Evolutionary conservation across 2,329 filamentous ascomycete species (phyloP).

Genomic region (Alternaria postmessia): DNA sequence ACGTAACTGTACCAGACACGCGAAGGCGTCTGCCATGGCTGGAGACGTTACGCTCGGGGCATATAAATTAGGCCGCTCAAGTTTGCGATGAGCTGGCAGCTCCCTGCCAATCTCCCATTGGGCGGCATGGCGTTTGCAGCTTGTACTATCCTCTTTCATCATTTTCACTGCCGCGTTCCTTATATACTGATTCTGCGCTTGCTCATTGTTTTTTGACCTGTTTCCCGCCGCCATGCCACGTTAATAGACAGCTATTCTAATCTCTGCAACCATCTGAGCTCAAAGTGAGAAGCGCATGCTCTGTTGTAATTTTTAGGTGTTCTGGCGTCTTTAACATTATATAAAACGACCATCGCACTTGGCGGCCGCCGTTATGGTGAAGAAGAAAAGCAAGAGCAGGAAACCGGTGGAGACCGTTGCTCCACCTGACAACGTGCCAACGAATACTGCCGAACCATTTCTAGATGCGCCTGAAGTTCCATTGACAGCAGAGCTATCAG

Average conservation of each 20-base stretch:
- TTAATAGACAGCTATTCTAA: slow-evolving; percentile 45
- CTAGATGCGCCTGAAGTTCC: slow-evolving; percentile 26
- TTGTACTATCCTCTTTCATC: slow-evolving; percentile 40
- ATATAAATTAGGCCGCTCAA: slow-evolving; percentile 45
- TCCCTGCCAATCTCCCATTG: slow-evolving; percentile 44
- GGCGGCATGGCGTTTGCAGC: slow-evolving; percentile 32
- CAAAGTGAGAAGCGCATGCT: slow-evolving; percentile 37
- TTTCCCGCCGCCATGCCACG: slow-evolving; percentile 48
- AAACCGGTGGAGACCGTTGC: slow-evolving; percentile 40
- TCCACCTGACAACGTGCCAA: slow-evolving; percentile 37
- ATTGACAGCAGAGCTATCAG: slow-evolving; percentile 28
- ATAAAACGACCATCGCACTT: slow-evolving; percentile 31
- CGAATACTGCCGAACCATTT: slow-evolving; percentile 30
- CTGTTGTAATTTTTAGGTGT: neutral
- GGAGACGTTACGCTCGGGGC: slow-evolving; percentile 38
- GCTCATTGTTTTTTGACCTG: slow-evolving; percentile 39
- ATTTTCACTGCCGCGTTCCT: slow-evolving; percentile 36
- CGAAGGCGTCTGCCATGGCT: slow-evolving; percentile 34
- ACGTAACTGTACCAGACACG: slow-evolving; percentile 33
- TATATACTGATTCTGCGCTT: slow-evolving; percentile 50
- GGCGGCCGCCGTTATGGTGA: slow-evolving; percentile 37
- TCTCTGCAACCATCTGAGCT: slow-evolving; percentile 27
- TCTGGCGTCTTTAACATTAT: slow-evolving; percentile 23
- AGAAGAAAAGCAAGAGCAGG: slow-evolving; percentile 45
- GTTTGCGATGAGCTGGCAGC: slow-evolving; percentile 43